Conservation (phyloP, 2,329 filamentous ascomycete species). For the Alternaria gaisen region DNA sequence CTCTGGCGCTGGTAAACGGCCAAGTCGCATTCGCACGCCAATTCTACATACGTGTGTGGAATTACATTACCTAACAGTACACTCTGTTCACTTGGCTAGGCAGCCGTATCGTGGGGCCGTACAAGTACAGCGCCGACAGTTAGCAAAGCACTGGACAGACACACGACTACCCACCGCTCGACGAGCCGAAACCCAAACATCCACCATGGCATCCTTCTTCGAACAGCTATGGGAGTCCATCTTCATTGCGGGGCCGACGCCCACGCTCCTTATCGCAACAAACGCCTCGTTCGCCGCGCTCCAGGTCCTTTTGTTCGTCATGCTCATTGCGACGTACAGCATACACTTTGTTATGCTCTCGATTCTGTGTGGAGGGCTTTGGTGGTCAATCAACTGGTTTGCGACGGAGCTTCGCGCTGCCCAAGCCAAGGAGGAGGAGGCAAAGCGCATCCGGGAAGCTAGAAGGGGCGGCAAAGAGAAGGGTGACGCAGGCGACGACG, state of each 20-base stretch:
- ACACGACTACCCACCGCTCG: not conserved
- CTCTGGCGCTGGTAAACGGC: constrained; percentile 26
- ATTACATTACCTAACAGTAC: constrained; percentile 10
- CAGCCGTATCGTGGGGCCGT: constrained; percentile 30
- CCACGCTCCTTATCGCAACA: constrained; percentile 85
- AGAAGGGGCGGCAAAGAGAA: constrained; percentile 55
- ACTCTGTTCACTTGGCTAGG: constrained; percentile 33
- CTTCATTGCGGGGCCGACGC: constrained; percentile 91
- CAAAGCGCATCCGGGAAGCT: constrained; percentile 55
- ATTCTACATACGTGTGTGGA: constrained; percentile 15
- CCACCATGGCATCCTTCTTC: constrained; percentile 62
- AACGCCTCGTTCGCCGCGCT: constrained; percentile 89
- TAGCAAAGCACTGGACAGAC: constrained; percentile 11
- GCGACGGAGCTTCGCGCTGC: constrained; percentile 68
- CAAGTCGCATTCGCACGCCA: constrained; percentile 18
- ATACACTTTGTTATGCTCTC: constrained; percentile 89
- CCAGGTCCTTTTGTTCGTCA: constrained; percentile 77
- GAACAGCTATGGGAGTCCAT: constrained; percentile 88
- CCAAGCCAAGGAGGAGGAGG: constrained; percentile 59
- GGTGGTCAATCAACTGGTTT: constrained; percentile 98
- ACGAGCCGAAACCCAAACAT: not conserved
- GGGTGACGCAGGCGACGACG: constrained; percentile 34
- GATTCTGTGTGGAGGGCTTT: constrained; percentile 79
- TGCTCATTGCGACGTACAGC: constrained; percentile 84
- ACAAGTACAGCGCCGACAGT: constrained; percentile 18